These are phyloP conservation scores for Pseudogymnoascus sp. DNA, from an alignment of 2,329 filamentous ascomycete genomes.

Conservation along the genomic window DNA sequence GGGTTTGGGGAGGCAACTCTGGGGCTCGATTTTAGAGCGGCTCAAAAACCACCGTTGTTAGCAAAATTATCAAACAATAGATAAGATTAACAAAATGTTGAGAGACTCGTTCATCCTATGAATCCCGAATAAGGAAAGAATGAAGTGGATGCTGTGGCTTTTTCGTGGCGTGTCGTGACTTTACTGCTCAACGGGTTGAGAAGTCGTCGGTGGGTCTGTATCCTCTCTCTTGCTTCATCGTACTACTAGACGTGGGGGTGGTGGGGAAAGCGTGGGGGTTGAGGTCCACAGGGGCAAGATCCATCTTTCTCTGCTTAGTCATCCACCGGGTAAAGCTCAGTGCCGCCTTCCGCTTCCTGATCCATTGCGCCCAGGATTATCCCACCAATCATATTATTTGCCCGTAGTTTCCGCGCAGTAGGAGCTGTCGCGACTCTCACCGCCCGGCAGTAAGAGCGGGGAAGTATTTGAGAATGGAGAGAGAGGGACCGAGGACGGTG, in stretches of 20 bases:
- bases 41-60: slow-evolving; percentile 1
- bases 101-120: neutral
- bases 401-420: neutral
- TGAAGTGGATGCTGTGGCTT: neutral
- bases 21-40: neutral
- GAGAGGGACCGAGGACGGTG: neutral
- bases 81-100: neutral
- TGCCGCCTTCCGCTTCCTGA: slow-evolving; percentile 1
- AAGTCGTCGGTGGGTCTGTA: neutral
- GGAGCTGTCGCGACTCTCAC: neutral
- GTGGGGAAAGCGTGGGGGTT: neutral
- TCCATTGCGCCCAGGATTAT: neutral
- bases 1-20: slow-evolving; percentile 1
- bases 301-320: neutral
- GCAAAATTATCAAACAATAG: slow-evolving; percentile 5
- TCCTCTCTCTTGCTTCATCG: neutral
- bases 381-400: neutral
- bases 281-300: neutral
- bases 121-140: slow-evolving; percentile 3
- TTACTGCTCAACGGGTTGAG: neutral
- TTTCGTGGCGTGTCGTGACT: neutral
- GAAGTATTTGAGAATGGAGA: slow-evolving; percentile 8
- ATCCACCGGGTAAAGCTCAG: neutral
- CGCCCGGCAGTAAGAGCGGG: slow-evolving; percentile 8
- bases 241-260: neutral